phyloP scores from a whole-genome alignment of 306 rosid genomes.

The Dalbergia cultrata region DNA sequence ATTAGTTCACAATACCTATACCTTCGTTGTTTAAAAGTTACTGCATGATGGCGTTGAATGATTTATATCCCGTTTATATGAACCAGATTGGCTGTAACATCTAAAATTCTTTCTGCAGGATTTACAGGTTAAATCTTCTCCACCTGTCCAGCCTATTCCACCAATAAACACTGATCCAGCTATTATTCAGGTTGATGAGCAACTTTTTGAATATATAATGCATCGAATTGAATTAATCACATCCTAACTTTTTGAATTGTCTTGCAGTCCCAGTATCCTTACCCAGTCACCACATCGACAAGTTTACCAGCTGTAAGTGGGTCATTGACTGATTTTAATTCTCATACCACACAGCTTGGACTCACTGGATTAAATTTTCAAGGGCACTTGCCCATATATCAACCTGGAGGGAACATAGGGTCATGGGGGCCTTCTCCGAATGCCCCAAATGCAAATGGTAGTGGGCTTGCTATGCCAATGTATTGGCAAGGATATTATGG shows the following conservation, averaged over 20 bases:
- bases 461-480: slow-evolving; percentile 88
- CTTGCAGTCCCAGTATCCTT: slow-evolving; percentile 89
- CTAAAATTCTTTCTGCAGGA: slow-evolving; percentile 62
- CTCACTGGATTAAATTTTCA: slow-evolving; percentile 77
- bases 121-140: slow-evolving; percentile 91
- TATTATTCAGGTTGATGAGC: slow-evolving; percentile 74
- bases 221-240: slow-evolving; percentile 22
- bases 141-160: slow-evolving; percentile 75
- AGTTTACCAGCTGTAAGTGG: slow-evolving; percentile 78
- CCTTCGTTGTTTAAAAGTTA: slow-evolving; percentile 32
- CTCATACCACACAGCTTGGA: slow-evolving; percentile 77
- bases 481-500: slow-evolving; percentile 98
- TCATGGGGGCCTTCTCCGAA: slow-evolving; percentile 86
- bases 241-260: slow-evolving; percentile 41
- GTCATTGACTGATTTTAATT: slow-evolving; percentile 67
- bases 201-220: neutral
- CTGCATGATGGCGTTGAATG: neutral
- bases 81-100: slow-evolving; percentile 34
- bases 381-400: slow-evolving; percentile 82
- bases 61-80: slow-evolving; percentile 1
- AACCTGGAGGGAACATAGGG: slow-evolving; percentile 84
- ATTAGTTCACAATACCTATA: neutral
- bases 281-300: slow-evolving; percentile 61
- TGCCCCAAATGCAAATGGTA: slow-evolving; percentile 77
- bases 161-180: slow-evolving; percentile 84